These are phyloP conservation scores for Erigeron canadensis DNA, from an alignment of 129 eudicot genomes.

Conservation along the genomic window DNA sequence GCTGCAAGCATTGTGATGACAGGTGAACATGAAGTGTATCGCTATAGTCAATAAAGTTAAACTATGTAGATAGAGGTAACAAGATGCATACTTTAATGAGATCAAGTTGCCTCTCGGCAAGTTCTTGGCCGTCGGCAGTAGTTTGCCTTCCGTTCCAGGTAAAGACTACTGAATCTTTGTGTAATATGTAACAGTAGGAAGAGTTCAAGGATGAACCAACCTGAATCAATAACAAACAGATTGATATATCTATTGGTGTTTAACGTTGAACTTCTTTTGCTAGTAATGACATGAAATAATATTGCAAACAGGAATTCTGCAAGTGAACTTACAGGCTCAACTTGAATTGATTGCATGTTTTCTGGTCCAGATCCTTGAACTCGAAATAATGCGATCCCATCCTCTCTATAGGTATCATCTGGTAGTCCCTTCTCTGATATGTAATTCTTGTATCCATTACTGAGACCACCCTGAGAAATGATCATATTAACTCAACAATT, in stretches of 20 bases:
- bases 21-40: neutral
- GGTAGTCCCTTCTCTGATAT: slow-evolving; percentile 68
- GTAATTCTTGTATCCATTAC: slow-evolving; percentile 79
- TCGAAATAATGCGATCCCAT: slow-evolving; percentile 76
- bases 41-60: neutral
- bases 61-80: neutral
- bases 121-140: slow-evolving; percentile 69
- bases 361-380: slow-evolving; percentile 97
- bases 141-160: slow-evolving; percentile 77
- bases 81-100: slow-evolving; percentile 54
- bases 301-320: neutral
- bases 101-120: slow-evolving; percentile 87
- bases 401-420: slow-evolving; percentile 73
- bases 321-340: slow-evolving; percentile 62
- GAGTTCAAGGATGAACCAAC: slow-evolving; percentile 82
- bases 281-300: neutral
- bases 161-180: slow-evolving; percentile 61
- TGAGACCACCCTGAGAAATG: slow-evolving; percentile 74
- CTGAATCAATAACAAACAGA: slow-evolving; percentile 42
- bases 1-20: slow-evolving; percentile 55
- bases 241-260: neutral
- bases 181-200: slow-evolving; percentile 83
- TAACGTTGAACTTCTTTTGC: neutral
- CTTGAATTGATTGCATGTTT: slow-evolving; percentile 97
- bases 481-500: neutral